Conservation (phyloP, 495 filamentous ascomycete species). For the Friedmanniomyces endolithicus region DNA sequence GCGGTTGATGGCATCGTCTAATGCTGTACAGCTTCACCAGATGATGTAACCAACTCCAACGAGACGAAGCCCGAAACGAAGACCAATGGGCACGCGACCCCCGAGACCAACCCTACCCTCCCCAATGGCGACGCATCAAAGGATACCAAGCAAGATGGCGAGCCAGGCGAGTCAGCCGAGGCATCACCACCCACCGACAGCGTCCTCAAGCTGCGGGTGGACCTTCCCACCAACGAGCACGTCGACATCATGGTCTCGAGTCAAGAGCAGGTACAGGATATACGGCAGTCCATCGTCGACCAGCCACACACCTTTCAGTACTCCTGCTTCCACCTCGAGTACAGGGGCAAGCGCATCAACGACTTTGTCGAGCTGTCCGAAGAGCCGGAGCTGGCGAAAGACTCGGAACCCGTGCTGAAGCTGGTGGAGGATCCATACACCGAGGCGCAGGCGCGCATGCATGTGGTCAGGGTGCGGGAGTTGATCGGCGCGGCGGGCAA, state of each 20-base stretch:
- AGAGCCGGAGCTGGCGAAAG: constrained; percentile 57
- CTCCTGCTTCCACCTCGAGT: constrained; percentile 96
- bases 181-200: constrained; percentile 6
- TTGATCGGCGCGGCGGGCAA: constrained; percentile 84
- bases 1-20: neutral
- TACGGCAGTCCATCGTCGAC: constrained; percentile 93
- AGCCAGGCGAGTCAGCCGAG: constrained; percentile 9
- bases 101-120: constrained; percentile 5
- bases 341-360: constrained; percentile 73
- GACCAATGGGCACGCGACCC: constrained; percentile 14
- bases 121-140: constrained; percentile 2
- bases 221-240: constrained; percentile 67
- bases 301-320: constrained; percentile 88
- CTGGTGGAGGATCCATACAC: constrained; percentile 95
- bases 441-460: constrained; percentile 94
- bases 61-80: neutral
- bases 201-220: constrained; percentile 71
- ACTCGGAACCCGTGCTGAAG: constrained; percentile 52
- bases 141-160: constrained; percentile 2
- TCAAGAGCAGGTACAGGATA: constrained; percentile 93
- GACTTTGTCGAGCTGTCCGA: constrained; percentile 92
- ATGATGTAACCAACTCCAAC: neutral
- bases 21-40: neutral
- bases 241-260: constrained; percentile 84
- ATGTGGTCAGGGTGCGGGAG: constrained; percentile 79